These are phyloP conservation scores for Prinsepia uniflora DNA, from an alignment of 306 rosid genomes.

Conservation along the genomic window DNA sequence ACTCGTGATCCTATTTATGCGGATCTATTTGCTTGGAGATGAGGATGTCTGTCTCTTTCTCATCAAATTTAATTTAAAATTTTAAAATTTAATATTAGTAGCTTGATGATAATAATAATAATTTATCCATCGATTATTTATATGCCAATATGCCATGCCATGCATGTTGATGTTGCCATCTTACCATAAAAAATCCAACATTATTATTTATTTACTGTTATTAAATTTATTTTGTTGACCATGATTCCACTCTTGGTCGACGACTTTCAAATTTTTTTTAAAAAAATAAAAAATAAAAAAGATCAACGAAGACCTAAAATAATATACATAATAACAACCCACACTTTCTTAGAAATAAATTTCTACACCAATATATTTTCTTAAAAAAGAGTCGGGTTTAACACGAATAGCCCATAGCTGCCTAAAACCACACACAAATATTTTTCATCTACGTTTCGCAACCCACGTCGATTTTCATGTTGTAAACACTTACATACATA, in stretches of 20 bases:
- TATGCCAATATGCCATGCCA: constrained; percentile 1
- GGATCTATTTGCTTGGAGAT: constrained; percentile 34
- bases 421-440: too few relatives aligned
- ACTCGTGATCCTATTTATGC: constrained; percentile 37
- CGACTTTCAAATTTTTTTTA: constrained; percentile 15
- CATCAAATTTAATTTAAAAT: constrained; percentile 4
- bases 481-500: neutral
- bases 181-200: neutral
- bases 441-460: neutral
- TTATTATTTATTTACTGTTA: neutral
- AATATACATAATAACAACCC: too few relatives aligned
- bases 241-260: constrained; percentile 10
- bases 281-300: neutral
- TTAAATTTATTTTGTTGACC: neutral
- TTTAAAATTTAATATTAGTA: too few relatives aligned
- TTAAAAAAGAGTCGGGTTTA: too few relatives aligned
- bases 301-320: neutral
- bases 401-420: too few relatives aligned
- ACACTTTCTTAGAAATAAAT: too few relatives aligned
- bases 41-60: constrained; percentile 42
- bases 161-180: neutral
- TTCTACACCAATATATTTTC: too few relatives aligned
- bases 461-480: neutral
- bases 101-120: too few relatives aligned
- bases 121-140: neutral